These are phyloP conservation scores for Verbena officinalis DNA, from an alignment of 257 asterid species.

Conservation along the genomic window DNA sequence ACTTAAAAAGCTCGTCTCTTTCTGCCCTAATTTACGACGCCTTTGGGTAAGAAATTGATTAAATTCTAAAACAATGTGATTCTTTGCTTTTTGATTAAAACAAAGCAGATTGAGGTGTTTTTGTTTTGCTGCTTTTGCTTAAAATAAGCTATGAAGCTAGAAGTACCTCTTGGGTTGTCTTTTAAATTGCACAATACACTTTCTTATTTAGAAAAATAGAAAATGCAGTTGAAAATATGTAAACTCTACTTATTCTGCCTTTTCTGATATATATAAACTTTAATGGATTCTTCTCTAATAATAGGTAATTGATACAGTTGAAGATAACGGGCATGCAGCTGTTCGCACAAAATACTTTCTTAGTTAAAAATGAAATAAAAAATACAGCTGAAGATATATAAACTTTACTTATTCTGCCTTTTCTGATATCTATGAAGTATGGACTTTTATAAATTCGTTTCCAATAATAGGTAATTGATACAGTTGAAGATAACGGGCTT, in stretches of 20 bases:
- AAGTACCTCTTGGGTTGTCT: too few relatives aligned
- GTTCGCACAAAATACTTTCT: too few relatives aligned
- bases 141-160: too few relatives aligned
- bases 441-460: conserved; percentile 22
- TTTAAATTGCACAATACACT: too few relatives aligned
- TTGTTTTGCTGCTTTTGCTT: too few relatives aligned
- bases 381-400: too few relatives aligned
- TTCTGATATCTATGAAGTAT: conserved; percentile 31
- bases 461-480: conserved; percentile 66
- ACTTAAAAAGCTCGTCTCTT: conserved; percentile 54
- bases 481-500: conserved; percentile 80
- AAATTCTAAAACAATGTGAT: too few relatives aligned
- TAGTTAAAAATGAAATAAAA: too few relatives aligned
- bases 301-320: conserved; percentile 75
- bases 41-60: conserved; percentile 71
- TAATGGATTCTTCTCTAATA: conserved; percentile 31
- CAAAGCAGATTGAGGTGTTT: too few relatives aligned
- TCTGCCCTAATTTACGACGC: conserved; percentile 75
- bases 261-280: conserved; percentile 31
- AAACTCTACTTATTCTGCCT: conserved; percentile 13
- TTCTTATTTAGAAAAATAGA: too few relatives aligned
- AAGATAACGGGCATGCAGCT: conserved; percentile 82
- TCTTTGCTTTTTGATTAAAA: too few relatives aligned
- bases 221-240: too few relatives aligned
- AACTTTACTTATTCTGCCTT: conserved; percentile 18